Percentiles rank a stretch among this genome's conserved stretches.
phyloP scores from a whole-genome alignment of 1,284 basidiomycete species.

The Marasmius tenuissimus region DNA sequence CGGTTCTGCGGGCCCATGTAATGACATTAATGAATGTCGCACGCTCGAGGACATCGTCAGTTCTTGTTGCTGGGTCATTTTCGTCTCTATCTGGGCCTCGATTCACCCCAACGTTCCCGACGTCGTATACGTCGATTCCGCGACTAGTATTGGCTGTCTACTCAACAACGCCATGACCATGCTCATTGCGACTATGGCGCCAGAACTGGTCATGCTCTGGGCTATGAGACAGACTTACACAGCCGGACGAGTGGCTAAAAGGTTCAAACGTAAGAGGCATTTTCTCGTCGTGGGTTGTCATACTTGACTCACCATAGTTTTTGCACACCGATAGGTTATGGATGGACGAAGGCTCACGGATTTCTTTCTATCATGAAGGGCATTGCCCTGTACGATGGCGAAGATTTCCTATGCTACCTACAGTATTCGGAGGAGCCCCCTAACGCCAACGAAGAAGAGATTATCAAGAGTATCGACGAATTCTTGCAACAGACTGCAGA shows the following conservation, averaged over 20 bases:
- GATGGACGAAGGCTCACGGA: background rate
- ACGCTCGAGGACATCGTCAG: conserved; percentile 19
- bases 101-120: conserved; percentile 33
- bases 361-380: background rate
- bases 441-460: background rate
- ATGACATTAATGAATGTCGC: background rate
- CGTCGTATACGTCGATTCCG: background rate
- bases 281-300: background rate
- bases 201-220: conserved; percentile 26
- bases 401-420: background rate
- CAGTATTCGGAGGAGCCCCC: background rate
- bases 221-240: conserved; percentile 24
- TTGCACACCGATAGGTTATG: background rate
- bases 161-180: conserved; percentile 17
- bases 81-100: conserved; percentile 33
- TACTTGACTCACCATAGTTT: background rate
- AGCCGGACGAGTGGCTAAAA: conserved; percentile 13
- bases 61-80: conserved; percentile 29
- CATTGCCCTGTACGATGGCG: background rate
- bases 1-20: background rate
- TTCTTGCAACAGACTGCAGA: background rate
- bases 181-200: conserved; percentile 22
- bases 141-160: background rate
- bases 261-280: conserved; percentile 7
- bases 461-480: background rate